Evolutionary conservation across 169 alveolate genomes (phyloP).

Genomic region (Babesia bovis): DNA sequence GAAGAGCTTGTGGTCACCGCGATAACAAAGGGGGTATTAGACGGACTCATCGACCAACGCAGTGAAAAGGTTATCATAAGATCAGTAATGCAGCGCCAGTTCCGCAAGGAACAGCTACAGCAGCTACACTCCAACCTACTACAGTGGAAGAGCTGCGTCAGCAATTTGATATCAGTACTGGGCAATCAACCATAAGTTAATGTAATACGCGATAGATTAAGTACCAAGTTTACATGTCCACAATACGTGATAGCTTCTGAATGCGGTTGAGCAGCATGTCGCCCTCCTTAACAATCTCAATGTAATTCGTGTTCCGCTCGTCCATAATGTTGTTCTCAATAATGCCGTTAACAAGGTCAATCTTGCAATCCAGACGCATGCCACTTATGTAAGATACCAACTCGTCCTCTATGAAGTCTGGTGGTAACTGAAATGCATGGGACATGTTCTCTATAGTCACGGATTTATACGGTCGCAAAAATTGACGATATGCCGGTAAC

Average conservation of each 20-base stretch:
- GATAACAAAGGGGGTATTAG: conserved; percentile 73
- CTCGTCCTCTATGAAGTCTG: conserved; percentile 91
- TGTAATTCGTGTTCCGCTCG: conserved; percentile 84
- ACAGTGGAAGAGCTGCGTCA: conserved; percentile 59
- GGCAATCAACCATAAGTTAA: conserved; percentile 3
- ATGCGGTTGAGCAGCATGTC: conserved; percentile 90
- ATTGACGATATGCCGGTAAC: conserved; percentile 92
- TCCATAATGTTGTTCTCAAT: conserved; percentile 90
- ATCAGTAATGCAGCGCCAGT: conserved; percentile 69
- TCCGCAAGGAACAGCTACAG: conserved; percentile 61
- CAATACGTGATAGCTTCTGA: conserved; percentile 89
- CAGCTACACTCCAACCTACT: conserved; percentile 53
- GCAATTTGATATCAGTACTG: conserved; percentile 26
- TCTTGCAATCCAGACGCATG: conserved; percentile 90
- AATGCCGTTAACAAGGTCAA: conserved; percentile 93
- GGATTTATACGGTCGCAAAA: conserved; percentile 90
- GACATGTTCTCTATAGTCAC: conserved; percentile 95
- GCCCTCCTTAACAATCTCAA: conserved; percentile 83
- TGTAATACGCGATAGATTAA: not conserved
- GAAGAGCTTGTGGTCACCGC: conserved; percentile 74
- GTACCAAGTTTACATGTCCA: conserved; percentile 80
- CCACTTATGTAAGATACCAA: conserved; percentile 88
- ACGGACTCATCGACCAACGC: conserved; percentile 73
- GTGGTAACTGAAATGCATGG: conserved; percentile 89
- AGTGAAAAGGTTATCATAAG: conserved; percentile 62